phyloP scores from a whole-genome alignment of 768 basidiomycete genomes.

The Leccinum imitatum region DNA sequence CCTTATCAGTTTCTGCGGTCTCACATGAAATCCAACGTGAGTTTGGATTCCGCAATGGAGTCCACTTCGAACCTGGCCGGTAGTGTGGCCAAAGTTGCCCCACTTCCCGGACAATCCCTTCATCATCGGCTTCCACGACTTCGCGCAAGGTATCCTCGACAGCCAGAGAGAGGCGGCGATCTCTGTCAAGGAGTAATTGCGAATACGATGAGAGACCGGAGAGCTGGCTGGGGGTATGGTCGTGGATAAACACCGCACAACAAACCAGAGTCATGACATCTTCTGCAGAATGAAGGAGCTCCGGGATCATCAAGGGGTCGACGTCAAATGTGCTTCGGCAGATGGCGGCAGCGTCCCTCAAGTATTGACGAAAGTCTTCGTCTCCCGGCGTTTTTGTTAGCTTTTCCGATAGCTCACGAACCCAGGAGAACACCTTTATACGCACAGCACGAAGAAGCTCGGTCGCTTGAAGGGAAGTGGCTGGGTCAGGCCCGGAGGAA shows the following conservation, averaged over 20 bases:
- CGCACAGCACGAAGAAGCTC: no score
- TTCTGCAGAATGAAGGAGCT: no score
- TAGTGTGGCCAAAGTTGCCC: slow-evolving; percentile 26
- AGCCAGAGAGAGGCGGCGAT: slow-evolving; percentile 29
- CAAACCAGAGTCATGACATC: not conserved
- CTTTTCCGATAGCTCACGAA: no score
- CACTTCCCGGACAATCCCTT: slow-evolving; percentile 23
- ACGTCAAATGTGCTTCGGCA: no score
- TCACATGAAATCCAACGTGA: slow-evolving; percentile 24
- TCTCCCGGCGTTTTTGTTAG: no score
- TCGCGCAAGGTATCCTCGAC: slow-evolving; percentile 17
- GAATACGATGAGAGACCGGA: slow-evolving; percentile 9
- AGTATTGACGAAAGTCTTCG: no score
- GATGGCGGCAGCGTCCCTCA: no score
- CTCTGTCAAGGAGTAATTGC: slow-evolving; percentile 27
- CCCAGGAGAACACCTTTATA: no score
- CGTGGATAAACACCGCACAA: slow-evolving; percentile 27
- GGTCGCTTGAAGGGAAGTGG: no score
- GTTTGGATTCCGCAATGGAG: slow-evolving; percentile 4
- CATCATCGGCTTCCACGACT: slow-evolving; percentile 1
- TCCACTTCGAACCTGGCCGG: slow-evolving; percentile 26
- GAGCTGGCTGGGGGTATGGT: slow-evolving; percentile 22
- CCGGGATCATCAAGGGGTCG: no score
- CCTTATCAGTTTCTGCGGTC: slow-evolving; percentile 9
- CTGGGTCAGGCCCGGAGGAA: slow-evolving; percentile 17